Conservation (phyloP, 140 eudicot genomes). For the Stevia rebaudiana region DNA sequence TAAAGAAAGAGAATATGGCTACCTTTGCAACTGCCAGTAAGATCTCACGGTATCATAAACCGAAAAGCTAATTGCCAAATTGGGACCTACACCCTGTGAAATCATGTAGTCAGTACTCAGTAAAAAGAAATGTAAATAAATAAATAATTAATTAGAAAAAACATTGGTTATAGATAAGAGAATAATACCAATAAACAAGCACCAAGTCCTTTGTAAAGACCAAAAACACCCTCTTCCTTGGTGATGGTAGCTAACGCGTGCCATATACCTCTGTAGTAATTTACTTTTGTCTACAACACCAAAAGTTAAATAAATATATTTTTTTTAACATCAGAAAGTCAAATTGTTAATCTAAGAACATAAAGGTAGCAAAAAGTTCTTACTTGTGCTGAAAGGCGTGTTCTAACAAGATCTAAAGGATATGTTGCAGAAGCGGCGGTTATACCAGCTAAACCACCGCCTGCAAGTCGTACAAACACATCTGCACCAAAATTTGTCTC, state of each 20-base stretch:
- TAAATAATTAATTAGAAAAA: background rate
- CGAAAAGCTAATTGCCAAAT: constrained; percentile 87
- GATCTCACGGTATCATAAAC: constrained; percentile 76
- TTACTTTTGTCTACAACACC: constrained; percentile 64
- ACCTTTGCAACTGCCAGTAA: constrained; percentile 78
- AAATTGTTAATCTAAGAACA: background rate
- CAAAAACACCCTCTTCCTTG: constrained; percentile 70
- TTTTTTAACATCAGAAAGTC: background rate
- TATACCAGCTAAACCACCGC: constrained; percentile 89
- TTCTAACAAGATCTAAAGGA: constrained; percentile 90
- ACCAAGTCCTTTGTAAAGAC: constrained; percentile 94
- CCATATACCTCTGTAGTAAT: constrained; percentile 76
- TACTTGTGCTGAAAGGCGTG: constrained; percentile 93
- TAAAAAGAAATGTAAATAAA: background rate
- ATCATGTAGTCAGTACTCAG: background rate
- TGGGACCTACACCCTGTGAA: constrained; percentile 94
- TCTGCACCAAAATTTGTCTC: constrained; percentile 56
- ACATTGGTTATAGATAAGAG: constrained; percentile 11
- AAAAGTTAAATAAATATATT: background rate
- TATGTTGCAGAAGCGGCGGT: constrained; percentile 88
- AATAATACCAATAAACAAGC: constrained; percentile 78
- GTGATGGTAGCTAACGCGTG: constrained; percentile 67
- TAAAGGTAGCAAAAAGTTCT: background rate
- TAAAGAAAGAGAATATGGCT: background rate
- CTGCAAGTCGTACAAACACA: constrained; percentile 62